Evolutionary conservation across 2,329 filamentous ascomycete genomes (phyloP), one percentile per base, ranked within the genome.

Genomic region (Arthrinium phaeospermum): DNA sequence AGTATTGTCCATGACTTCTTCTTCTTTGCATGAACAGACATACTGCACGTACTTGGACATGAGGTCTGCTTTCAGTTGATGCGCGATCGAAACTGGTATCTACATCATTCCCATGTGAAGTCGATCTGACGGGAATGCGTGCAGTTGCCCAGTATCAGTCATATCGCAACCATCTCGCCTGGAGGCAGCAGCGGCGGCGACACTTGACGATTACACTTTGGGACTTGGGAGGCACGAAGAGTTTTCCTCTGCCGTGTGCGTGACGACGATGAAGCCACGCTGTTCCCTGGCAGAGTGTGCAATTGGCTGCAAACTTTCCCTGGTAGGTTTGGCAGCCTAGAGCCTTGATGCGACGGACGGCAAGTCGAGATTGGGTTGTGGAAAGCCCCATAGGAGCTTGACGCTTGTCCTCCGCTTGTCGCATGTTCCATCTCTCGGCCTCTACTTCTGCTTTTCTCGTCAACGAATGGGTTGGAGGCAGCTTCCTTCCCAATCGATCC

Each of bases 361-460:
- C 57, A 64, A 64, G 57, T 64, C 57, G 57, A 64, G 34, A 64
- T 64, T 64, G 57, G 57, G 57, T 64, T 64, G 57, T 64, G 34
- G 57, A 41, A 64, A 64, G 34, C 57, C 57, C 57, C 53, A 41
- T 64, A 22, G 57, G 57, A 41, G 57, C 57, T 64, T n/a, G 57
- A 64, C 57, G 57, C 57, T 24, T 64, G 57, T n/a, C 34, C 57
- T n/a, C 34, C 57, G 22, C 34, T 41, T 61, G 30, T 37, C 53
- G 53, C 53, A 61, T 61, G 53, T 64, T 64, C 19, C 30, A n/a
- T 41, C 57, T 41, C 19, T 41, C 30, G 37, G 7, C 12, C 49
- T 51, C n/a, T 51, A 51, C n/a, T 37, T 37, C 53, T 61, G 30
- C 37, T 27, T 37, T 13, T 61, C 16, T 61, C 24, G 7, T 37